Evolutionary conservation across 306 rosid genomes (phyloP).

Genomic region (Malus orientalis): DNA sequence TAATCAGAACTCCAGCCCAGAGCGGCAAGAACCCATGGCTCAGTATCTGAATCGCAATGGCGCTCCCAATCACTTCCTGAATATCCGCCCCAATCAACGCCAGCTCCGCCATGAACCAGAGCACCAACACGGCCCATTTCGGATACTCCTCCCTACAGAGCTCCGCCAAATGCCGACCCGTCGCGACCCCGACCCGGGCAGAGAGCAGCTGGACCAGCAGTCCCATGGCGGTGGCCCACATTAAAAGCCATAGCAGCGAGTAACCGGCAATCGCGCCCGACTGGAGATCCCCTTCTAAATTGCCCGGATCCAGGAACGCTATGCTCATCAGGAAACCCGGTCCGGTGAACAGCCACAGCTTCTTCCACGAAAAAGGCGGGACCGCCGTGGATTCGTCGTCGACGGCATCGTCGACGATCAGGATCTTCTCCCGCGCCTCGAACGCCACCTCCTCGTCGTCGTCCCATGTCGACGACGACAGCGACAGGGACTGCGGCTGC

Average conservation of each 20-base stretch:
- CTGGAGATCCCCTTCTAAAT: slow-evolving; percentile 84
- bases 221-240: slow-evolving; percentile 88
- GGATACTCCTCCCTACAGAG: slow-evolving; percentile 80
- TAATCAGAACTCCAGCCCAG: slow-evolving; percentile 81
- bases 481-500: slow-evolving; percentile 1
- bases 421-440: slow-evolving; percentile 69
- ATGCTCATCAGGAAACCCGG: slow-evolving; percentile 91
- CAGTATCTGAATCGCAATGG: slow-evolving; percentile 80
- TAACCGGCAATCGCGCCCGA: slow-evolving; percentile 86
- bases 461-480: neutral
- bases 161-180: slow-evolving; percentile 79
- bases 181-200: slow-evolving; percentile 64
- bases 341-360: slow-evolving; percentile 73
- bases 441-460: slow-evolving; percentile 45
- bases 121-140: slow-evolving; percentile 51
- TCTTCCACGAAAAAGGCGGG: slow-evolving; percentile 73
- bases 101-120: slow-evolving; percentile 88
- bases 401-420: slow-evolving; percentile 27
- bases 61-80: slow-evolving; percentile 93
- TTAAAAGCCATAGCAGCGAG: slow-evolving; percentile 67
- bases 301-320: slow-evolving; percentile 89
- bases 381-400: slow-evolving; percentile 17
- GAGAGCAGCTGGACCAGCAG: slow-evolving; percentile 69
- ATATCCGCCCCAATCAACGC: slow-evolving; percentile 90
- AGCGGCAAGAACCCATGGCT: slow-evolving; percentile 65